Base-by-base conservation (phyloP, 768 basidiomycete genomes). In the Chalciporus piperatus region DNA sequence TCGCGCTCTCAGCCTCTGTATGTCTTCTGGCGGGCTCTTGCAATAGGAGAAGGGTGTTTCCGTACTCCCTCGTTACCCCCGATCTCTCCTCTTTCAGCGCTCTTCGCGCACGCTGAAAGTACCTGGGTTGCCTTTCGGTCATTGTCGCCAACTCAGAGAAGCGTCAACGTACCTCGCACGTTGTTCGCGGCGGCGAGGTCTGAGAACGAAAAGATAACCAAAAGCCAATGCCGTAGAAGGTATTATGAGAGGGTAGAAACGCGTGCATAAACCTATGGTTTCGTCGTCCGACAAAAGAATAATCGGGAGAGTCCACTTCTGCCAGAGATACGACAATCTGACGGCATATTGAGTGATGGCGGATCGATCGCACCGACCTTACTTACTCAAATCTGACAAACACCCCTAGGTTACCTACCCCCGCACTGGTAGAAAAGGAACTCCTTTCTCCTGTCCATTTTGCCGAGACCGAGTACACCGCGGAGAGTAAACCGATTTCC, bases 21-120 rank as follows among this genome's bases (percentile, higher is more conserved):
- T 83, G 85, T 59, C 80, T 81, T 63, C 74, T 75, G 13, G 87
- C 88, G 14, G 79, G 75, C 50, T 90, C 85, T 56, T 77, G 78
- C 59, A 96, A 77, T 41, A 95, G 69, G 47, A 68, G 70, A 52
- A 76, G 69, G 7, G 83, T 83, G 8, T 85, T 81, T 55, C 83
- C 78, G 42, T 82, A 81, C 65, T 89, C 82, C 60, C 78, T 76
- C 60, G 78, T 74, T 57, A 81, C 70, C 60, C 81, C 83, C 11
- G 78, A 76, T 55, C 85, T 81, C 63, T 84, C 82, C 51, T 90
- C 85, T 46, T 80, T 74, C 50, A 83, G 70, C 37, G 78, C 78
- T 55, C 76, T 79, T 47, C 84, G 80, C 32, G 87, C 79, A 35
- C 82, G 76, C 27, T 78, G 79, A 60, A 93, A 80, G 62, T 83